These are phyloP conservation scores for Oemleria cerasiformis DNA, from an alignment of 306 rosid genomes.

Conservation along the genomic window DNA sequence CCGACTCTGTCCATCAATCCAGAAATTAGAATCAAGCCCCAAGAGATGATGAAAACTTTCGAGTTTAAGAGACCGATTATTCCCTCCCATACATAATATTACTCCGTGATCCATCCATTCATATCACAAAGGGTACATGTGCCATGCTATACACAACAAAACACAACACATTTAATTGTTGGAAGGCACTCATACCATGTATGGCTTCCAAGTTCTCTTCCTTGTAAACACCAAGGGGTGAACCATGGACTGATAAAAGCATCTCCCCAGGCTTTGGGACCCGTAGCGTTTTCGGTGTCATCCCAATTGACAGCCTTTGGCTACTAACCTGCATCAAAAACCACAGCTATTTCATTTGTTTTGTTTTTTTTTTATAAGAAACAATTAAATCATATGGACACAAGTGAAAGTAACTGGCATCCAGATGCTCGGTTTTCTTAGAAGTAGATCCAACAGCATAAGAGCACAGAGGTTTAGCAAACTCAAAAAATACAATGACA, in stretches of 20 bases:
- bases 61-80: not conserved
- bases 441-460: not conserved
- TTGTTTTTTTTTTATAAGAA: no score
- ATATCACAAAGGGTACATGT: not conserved
- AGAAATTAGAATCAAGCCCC: not conserved
- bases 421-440: not conserved
- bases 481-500: no score
- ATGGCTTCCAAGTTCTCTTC: slow-evolving; percentile 94
- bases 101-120: not conserved
- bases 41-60: not conserved
- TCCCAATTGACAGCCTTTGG: slow-evolving; percentile 80
- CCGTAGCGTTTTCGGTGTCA: slow-evolving; percentile 80
- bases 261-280: slow-evolving; percentile 86
- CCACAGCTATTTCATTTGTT: not conserved
- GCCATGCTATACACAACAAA: not conserved
- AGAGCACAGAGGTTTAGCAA: not conserved
- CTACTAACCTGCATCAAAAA: slow-evolving; percentile 50
- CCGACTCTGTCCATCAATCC: slow-evolving; percentile 14
- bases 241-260: slow-evolving; percentile 86
- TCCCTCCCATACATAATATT: not conserved
- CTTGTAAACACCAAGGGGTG: slow-evolving; percentile 83
- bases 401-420: not conserved
- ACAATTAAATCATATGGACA: not conserved
- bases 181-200: slow-evolving; percentile 43
- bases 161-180: not conserved